These are phyloP conservation scores for Oenanthe sinensis DNA, from an alignment of 129 eudicot genomes.

Conservation along the genomic window DNA sequence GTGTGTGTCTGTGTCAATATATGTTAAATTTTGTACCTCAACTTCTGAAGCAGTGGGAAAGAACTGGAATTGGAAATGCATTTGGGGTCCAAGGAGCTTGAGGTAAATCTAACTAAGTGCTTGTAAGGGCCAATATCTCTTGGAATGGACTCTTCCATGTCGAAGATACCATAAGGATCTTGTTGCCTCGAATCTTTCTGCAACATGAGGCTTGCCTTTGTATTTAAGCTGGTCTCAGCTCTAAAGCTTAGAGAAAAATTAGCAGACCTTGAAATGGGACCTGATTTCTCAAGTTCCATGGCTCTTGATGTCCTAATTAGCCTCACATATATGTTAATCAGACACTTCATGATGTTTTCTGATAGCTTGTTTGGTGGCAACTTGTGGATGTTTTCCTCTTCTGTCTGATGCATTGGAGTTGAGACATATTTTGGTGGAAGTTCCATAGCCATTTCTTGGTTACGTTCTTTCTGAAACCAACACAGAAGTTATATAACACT, in stretches of 20 bases:
- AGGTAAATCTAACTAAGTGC: constrained; percentile 78
- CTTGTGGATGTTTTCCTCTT: constrained; percentile 35
- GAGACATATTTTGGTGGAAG: constrained; percentile 20
- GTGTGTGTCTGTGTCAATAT: not conserved
- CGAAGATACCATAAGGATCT: constrained; percentile 81
- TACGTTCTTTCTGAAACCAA: constrained; percentile 56
- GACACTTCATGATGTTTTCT: constrained; percentile 86
- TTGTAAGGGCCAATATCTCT: constrained; percentile 96
- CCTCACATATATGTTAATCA: constrained; percentile 66
- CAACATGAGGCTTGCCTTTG: constrained; percentile 47
- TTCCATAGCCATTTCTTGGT: constrained; percentile 22
- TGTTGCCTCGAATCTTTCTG: constrained; percentile 88
- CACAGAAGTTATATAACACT: not conserved
- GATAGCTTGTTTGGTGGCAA: constrained; percentile 88
- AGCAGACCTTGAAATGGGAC: constrained; percentile 66
- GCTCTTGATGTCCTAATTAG: constrained; percentile 69
- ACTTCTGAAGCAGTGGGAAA: constrained; percentile 63
- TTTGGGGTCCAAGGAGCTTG: constrained; percentile 78
- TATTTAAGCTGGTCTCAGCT: constrained; percentile 56
- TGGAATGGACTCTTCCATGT: constrained; percentile 73
- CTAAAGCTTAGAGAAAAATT: constrained; percentile 80
- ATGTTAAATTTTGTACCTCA: constrained; percentile 41
- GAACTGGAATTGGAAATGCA: constrained; percentile 80
- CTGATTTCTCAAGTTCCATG: constrained; percentile 80
- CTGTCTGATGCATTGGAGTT: constrained; percentile 35